phyloP scores from a whole-genome alignment of 495 filamentous ascomycete species.

The Niebla homalea region DNA sequence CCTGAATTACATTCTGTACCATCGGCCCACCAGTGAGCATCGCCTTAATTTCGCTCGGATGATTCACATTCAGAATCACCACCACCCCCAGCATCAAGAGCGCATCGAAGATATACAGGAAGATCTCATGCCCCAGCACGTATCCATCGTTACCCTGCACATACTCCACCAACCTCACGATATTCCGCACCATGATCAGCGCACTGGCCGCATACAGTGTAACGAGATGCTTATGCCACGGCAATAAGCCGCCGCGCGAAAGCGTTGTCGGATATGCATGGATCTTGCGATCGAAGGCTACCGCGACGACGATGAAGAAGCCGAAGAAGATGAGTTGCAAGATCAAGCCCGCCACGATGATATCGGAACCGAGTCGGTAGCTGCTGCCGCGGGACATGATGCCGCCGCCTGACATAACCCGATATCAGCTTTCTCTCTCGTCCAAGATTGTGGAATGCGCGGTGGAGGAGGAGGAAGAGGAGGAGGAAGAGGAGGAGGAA shows the following conservation, averaged over 20 bases:
- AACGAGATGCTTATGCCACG: slow-evolving; percentile 39
- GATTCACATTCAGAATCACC: slow-evolving; percentile 31
- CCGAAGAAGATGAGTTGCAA: slow-evolving; percentile 36
- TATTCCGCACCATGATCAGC: slow-evolving; percentile 45
- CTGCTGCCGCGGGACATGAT: slow-evolving; percentile 32
- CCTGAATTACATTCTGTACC: too few species aligned
- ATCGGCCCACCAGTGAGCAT: neutral
- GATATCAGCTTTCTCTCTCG: too few species aligned
- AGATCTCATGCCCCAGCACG: slow-evolving; percentile 40
- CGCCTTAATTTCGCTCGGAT: slow-evolving; percentile 22
- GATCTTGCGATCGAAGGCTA: slow-evolving; percentile 23
- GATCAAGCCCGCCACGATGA: slow-evolving; percentile 35
- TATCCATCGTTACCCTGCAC: slow-evolving; percentile 39
- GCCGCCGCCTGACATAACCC: slow-evolving; percentile 25
- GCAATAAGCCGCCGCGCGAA: slow-evolving; percentile 3
- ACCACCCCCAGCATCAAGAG: slow-evolving; percentile 43
- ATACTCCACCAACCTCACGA: slow-evolving; percentile 52
- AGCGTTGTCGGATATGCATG: slow-evolving; percentile 7
- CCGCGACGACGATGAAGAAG: slow-evolving; percentile 30
- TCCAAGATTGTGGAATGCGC: too few species aligned
- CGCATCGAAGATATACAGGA: slow-evolving; percentile 51
- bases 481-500: slow-evolving; percentile 20
- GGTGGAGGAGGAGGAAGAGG: slow-evolving; percentile 18
- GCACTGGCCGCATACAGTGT: slow-evolving; percentile 37
- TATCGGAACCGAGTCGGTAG: slow-evolving; percentile 32